Conservation (phyloP, 306 rosid genomes). For the Quercus suber region DNA sequence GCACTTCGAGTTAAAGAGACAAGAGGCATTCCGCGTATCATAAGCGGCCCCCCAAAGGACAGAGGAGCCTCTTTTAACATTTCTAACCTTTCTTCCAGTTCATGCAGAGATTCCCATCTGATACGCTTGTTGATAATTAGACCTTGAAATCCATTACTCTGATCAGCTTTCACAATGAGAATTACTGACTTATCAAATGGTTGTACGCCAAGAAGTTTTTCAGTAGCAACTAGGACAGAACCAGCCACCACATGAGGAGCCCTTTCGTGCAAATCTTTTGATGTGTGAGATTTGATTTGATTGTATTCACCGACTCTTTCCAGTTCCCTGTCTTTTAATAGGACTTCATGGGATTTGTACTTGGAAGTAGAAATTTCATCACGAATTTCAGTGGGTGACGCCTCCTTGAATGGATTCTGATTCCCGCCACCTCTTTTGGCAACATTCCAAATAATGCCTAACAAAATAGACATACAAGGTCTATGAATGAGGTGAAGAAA, state of each 20-base stretch:
- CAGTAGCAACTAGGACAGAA: slow-evolving; percentile 66
- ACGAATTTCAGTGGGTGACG: slow-evolving; percentile 32
- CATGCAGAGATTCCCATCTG: slow-evolving; percentile 56
- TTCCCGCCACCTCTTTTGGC: slow-evolving; percentile 29
- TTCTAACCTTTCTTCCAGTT: slow-evolving; percentile 46
- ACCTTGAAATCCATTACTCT: slow-evolving; percentile 69
- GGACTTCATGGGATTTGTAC: slow-evolving; percentile 37
- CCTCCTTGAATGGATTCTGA: slow-evolving; percentile 21
- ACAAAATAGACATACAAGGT: slow-evolving; percentile 23
- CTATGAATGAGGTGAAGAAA: slow-evolving; percentile 3
- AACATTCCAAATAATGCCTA: slow-evolving; percentile 51
- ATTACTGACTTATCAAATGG: slow-evolving; percentile 75
- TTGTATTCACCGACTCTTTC: slow-evolving; percentile 34
- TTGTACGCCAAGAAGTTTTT: slow-evolving; percentile 49
- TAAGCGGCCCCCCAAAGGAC: slow-evolving; percentile 74
- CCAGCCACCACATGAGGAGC: slow-evolving; percentile 44
- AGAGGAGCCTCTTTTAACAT: slow-evolving; percentile 57
- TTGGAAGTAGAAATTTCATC: slow-evolving; percentile 23
- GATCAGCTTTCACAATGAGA: slow-evolving; percentile 71
- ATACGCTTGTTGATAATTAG: slow-evolving; percentile 73
- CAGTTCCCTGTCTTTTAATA: slow-evolving; percentile 28
- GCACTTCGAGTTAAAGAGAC: slow-evolving; percentile 50
- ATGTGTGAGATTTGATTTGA: slow-evolving; percentile 31
- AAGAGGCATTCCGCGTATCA: slow-evolving; percentile 58
- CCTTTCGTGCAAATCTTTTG: slow-evolving; percentile 33